phyloP scores from a whole-genome alignment of 768 basidiomycete genomes.

The Lentinus brumalis region DNA sequence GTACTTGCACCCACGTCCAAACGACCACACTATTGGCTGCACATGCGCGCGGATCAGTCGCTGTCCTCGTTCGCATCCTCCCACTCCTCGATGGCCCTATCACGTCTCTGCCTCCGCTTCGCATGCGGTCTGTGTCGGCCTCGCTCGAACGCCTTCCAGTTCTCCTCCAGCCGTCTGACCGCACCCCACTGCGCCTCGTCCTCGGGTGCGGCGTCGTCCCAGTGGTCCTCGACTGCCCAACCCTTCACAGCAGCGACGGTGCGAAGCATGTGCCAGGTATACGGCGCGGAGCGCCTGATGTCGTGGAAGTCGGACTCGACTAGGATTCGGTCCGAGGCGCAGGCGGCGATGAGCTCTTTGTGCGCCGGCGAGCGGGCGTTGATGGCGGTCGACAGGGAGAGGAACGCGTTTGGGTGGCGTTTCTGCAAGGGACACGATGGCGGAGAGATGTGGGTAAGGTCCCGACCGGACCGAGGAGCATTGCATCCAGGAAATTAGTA shows the following conservation, averaged over 20 bases:
- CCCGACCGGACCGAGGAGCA: too few species aligned
- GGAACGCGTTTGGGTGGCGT: conserved; percentile 73
- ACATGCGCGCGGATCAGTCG: not conserved
- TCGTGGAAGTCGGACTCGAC: conserved; percentile 86
- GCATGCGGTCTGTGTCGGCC: conserved; percentile 42
- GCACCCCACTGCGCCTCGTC: conserved; percentile 55
- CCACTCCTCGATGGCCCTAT: conserved; percentile 21
- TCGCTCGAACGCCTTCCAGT: conserved; percentile 65
- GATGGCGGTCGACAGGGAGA: conserved; percentile 87
- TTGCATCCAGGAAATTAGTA: not conserved
- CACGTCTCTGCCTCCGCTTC: conserved; percentile 14
- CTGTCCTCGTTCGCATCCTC: conserved; percentile 13
- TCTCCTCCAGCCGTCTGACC: conserved; percentile 65
- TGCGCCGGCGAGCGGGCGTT: conserved; percentile 73
- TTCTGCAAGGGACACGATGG: conserved; percentile 44
- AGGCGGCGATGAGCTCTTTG: conserved; percentile 61
- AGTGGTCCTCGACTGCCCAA: conserved; percentile 71
- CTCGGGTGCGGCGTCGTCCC: conserved; percentile 36
- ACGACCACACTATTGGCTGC: conserved; percentile 3
- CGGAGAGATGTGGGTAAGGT: not conserved
- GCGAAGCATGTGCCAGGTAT: conserved; percentile 78
- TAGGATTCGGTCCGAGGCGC: conserved; percentile 68
- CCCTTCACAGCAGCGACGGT: conserved; percentile 74
- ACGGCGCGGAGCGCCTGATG: conserved; percentile 53
- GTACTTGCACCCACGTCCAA: not conserved